These are phyloP conservation scores for Tetrapisispora iriomotensis DNA, from an alignment of 805 yeast genomes.

Conservation along the genomic window DNA sequence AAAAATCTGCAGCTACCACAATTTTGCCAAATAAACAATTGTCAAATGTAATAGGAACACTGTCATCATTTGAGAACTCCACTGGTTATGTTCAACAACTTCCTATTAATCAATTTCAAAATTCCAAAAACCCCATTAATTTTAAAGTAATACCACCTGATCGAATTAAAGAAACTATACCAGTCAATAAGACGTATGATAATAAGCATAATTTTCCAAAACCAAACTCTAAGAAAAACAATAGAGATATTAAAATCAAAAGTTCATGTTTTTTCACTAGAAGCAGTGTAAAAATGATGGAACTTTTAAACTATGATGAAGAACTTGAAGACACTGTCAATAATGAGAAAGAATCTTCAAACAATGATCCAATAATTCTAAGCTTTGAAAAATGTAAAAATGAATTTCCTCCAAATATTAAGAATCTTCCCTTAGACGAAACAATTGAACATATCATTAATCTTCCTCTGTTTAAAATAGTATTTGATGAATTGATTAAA, in stretches of 20 bases:
- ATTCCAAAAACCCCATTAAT: too few relatives aligned
- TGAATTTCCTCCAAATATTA: not conserved
- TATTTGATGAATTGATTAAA: not conserved
- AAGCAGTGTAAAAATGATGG: constrained; percentile 1
- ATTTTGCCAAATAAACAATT: not conserved
- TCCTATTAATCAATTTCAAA: too few relatives aligned
- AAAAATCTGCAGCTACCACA: not conserved
- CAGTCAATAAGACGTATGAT: not conserved
- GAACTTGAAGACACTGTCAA: not conserved
- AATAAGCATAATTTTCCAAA: not conserved
- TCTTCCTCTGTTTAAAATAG: not conserved
- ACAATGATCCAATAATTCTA: too few relatives aligned
- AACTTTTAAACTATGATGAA: constrained; percentile 1
- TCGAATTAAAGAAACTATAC: not conserved
- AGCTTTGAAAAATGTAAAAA: too few relatives aligned
- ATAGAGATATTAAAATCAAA: not conserved
- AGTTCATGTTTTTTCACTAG: constrained; percentile 1
- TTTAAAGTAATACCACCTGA: too few relatives aligned
- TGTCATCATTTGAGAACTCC: too few relatives aligned
- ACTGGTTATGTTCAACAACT: too few relatives aligned
- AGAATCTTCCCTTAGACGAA: not conserved
- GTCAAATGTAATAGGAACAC: not conserved
- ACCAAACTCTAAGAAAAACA: not conserved
- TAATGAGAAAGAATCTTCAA: too few relatives aligned
- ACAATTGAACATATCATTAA: not conserved